Evolutionary conservation across 1,139 yeast species (phyloP), one percentile per base, ranked within the genome.

Genomic region (Protomyces inouyei): DNA sequence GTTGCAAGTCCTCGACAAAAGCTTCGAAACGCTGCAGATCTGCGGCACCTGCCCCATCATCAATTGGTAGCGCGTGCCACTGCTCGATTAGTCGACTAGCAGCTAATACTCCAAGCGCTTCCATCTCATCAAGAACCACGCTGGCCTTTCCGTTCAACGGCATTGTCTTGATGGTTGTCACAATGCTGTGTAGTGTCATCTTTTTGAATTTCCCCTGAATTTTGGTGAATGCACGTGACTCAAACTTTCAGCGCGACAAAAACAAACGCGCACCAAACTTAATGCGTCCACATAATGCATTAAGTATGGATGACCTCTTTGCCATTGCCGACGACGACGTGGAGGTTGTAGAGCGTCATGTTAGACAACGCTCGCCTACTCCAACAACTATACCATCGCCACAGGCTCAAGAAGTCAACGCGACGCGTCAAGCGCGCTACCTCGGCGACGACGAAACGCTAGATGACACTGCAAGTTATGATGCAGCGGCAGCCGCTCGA

Each of bases 261-360:
- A 16, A n/a, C 16, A 43, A 43, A 5, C 48, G 16, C 43, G 16
- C 43, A 38, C n/a, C 43, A 14, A 5, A 43, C 48, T 5, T 10
- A 4, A 43, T 28, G 18, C 21, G 48, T 43, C 48, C 25, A 43
- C 48, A 18, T 18, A 43, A 43, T 18, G 48, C 48, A n/a, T 43
- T 66, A 36, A 14, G 67, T 16, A 59, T 59, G 63, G 63, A 59
- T 14, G 63, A 59, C 32, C 43, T 59, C 16, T 59, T 59, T 23
- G 57, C 57, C 9, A 6, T 59, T 4, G 57, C 40, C 12, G 63
- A 59, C 37, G 53, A 46, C 9, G 56, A 59, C 3, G 63, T 59
- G 6, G 52, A 59, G 10, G 53, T 59, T 18, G 57, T 59, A 21
- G n/a, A 46, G 28, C 46, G 57, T 5, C n/a, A 5, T 18, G 25